Base-by-base conservation (phyloP, 2,329 filamentous ascomycete genomes). In the Aspergillus terreus region DNA sequence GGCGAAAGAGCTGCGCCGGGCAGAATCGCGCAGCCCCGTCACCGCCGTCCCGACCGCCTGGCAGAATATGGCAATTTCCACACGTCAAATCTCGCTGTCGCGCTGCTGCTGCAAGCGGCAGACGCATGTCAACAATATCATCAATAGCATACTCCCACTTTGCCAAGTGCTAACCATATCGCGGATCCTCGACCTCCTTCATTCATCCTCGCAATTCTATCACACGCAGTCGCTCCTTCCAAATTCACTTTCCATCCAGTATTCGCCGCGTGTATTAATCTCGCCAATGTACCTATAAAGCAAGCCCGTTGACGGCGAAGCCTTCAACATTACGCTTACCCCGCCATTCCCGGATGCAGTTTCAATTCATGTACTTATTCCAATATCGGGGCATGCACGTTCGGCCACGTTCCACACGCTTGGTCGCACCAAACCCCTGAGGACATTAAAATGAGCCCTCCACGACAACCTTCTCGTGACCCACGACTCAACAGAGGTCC, bases 31-130 rank as follows among this genome's bases (percentile, higher is more conserved):
- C 50, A 46, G 49, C 48, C 41, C 23, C 25, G 46, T 47, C 44
- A 36, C 54, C 44, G 40, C 21, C 40, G 12, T 14, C 1, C 15
- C 25, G 41, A 61, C 63, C 64, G 65, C 64, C 62, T 54, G 64
- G 64, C 64, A 67, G 55, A 66, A 66, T 57, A 23, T 14, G 10
- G 17, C 11, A 36, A 42, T 25, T 41, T 45, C 7, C 33, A n/a
- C 15, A 42, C n/a, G 19, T 12, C 46, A 11, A 32, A 42, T 33
- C 19, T 23, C 10, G 14, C 17, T 23, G 15, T 42, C 40, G 40
- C 40, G 40, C 19, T 14, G 40, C 19, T 12, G 17, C 40, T 14
- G 35, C 11, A 38, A 15, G 11, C 6, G 14, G 27, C 35, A 38
- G 35, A 38, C 35, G 15, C 35, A 30, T 9, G 27, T 11, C 27